phyloP scores from a whole-genome alignment of 164 flowering plant species.

The Tinospora cordifolia region DNA sequence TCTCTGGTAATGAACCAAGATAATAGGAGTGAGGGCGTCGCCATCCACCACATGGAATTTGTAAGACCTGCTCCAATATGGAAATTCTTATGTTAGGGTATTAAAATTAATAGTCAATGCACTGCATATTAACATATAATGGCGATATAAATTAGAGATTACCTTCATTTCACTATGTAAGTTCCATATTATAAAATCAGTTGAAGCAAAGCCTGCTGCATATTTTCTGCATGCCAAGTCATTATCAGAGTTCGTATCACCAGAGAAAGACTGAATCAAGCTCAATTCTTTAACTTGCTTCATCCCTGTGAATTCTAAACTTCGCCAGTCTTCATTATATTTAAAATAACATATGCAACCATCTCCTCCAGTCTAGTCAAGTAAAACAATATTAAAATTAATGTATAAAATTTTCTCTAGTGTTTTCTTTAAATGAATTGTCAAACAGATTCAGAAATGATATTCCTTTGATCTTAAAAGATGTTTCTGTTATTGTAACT shows the following conservation, averaged over 20 bases:
- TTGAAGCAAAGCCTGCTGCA: conserved; percentile 83
- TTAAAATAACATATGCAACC: conserved; percentile 86
- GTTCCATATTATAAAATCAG: conserved; percentile 81
- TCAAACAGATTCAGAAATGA: no score
- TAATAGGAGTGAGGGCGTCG: conserved; percentile 88
- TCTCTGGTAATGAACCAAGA: conserved; percentile 71
- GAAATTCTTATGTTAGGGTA: conserved; percentile 4
- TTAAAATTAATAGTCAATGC: background rate
- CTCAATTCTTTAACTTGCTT: conserved; percentile 87
- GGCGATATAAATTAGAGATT: background rate
- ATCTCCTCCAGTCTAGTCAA: conserved; percentile 84
- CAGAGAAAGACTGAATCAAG: conserved; percentile 52
- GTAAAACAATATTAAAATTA: background rate
- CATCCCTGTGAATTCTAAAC: conserved; percentile 76
- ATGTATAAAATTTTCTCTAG: background rate
- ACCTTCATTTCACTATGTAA: conserved; percentile 67
- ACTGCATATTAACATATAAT: background rate
- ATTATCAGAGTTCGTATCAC: conserved; percentile 22
- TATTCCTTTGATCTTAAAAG: no score
- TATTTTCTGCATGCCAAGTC: conserved; percentile 36
- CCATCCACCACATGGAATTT: conserved; percentile 97
- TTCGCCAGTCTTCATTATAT: conserved; percentile 33
- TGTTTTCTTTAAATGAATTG: background rate
- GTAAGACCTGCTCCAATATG: conserved; percentile 44
- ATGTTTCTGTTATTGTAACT: background rate